Percentiles rank a stretch among this genome's conserved stretches.
These are phyloP conservation scores for Dendrobium nobile DNA, from an alignment of 106 monocot genomes.

Conservation along the genomic window DNA sequence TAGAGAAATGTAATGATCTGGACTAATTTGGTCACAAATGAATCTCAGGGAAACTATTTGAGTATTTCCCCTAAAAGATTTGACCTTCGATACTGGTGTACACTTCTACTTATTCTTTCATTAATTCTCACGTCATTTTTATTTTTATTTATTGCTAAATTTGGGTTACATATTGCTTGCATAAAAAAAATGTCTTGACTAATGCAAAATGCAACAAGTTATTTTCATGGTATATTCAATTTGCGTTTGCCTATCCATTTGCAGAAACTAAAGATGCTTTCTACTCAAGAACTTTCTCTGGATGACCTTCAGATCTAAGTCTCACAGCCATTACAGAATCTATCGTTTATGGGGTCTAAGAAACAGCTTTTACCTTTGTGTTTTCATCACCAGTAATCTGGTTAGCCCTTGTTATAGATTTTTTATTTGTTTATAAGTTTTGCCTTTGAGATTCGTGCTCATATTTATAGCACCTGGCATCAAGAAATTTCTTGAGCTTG, in stretches of 20 bases:
- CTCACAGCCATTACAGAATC: not conserved
- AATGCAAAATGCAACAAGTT: too few species aligned
- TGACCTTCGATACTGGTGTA: too few species aligned
- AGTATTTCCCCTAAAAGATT: too few species aligned
- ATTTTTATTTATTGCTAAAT: too few species aligned
- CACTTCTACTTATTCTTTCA: too few species aligned
- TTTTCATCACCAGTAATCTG: not conserved
- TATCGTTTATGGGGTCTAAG: not conserved
- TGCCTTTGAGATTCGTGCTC: not conserved
- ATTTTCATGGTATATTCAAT: too few species aligned
- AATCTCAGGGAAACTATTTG: too few species aligned
- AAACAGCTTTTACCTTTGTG: not conserved
- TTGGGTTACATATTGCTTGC: too few species aligned
- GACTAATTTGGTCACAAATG: too few species aligned
- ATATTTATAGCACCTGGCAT: not conserved
- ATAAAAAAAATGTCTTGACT: too few species aligned
- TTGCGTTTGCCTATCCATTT: not conserved
- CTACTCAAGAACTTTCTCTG: slow-evolving; percentile 38
- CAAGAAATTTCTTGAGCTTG: not conserved
- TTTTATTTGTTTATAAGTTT: not conserved
- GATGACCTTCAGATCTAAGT: slow-evolving; percentile 58
- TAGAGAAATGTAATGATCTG: too few species aligned
- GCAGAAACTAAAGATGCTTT: slow-evolving; percentile 69
- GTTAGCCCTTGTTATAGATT: not conserved
- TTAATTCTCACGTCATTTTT: too few species aligned